Base-by-base conservation (phyloP, 164 flowering plant genomes). In the Magnolia officinalis region DNA sequence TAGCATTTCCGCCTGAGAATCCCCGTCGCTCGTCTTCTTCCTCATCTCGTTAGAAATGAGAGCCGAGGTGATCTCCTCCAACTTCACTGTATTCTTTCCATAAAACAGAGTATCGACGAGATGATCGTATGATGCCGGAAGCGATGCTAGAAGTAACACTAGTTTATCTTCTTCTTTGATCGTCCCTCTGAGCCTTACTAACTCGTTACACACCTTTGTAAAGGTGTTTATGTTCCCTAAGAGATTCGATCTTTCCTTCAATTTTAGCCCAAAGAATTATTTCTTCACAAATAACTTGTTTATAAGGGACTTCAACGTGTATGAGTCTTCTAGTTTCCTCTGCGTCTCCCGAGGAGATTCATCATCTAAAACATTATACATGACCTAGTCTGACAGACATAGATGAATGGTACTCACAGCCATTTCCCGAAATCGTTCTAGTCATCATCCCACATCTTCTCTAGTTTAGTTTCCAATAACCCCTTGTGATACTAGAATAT, bases 331-430 rank as follows among this genome's bases (percentile, higher is more conserved):
- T 0, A 67, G 29, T 8, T 21, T 21, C 70, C 11, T 20, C 37
- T 1, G 14, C 26, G 0, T 37, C 4, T 37, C 45, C 6, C 0
- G 0, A 0, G 6, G 1, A 3, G 4, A 14, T 1, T 9, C 8
- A 0, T 13, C 29, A 26, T 26, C 0, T 26, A 13, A 1, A 5
- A 21, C 8, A 19, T 67, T 67, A 13, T 13, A 6, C 37, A 21
- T 6, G 13, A 67, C 24, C 14, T 67, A 2, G 6, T 26, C 20
- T 2, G 11, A 18, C n/a, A 67, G 37, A 67, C 70, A 8, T 11
- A 67, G 4, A 10, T 37, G 11, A 1, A 19, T 67, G 4, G 1
- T 67, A 23, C 70, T 1, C n/a, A 18, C 4, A 21, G 37, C 70
- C 24, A 0, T 0, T 19, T 14, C 20, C 16, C 1, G 24, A 26